Evolutionary conservation across 257 asterid species (phyloP).

Genomic region (Gentiana macrophylla): DNA sequence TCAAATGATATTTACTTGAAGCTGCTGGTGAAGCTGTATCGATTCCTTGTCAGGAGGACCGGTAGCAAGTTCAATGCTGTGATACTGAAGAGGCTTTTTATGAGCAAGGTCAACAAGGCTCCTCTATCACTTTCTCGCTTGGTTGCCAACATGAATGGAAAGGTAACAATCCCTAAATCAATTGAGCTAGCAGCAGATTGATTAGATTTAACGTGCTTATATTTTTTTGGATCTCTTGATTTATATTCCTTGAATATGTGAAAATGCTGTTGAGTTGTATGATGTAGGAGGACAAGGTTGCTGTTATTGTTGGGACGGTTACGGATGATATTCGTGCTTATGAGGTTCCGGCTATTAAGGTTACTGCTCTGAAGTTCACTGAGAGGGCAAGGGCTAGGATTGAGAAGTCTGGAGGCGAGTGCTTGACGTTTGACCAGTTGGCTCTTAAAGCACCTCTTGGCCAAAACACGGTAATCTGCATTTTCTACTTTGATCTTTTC

Average conservation of each 20-base stretch:
- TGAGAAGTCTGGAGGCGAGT: conserved; percentile 97
- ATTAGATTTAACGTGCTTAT: too few species aligned
- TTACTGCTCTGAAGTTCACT: conserved; percentile 74
- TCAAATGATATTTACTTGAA: conserved; percentile 62
- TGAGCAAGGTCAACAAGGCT: conserved; percentile 86
- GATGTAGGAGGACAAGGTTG: conserved; percentile 66
- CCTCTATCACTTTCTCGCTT: conserved; percentile 82
- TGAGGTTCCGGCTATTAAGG: conserved; percentile 66
- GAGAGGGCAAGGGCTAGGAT: conserved; percentile 89
- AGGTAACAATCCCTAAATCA: conserved; percentile 27
- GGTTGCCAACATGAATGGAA: conserved; percentile 46
- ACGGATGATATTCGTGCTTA: conserved; percentile 65
- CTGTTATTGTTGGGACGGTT: conserved; percentile 69
- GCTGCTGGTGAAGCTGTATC: conserved; percentile 77
- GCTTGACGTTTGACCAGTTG: conserved; percentile 85
- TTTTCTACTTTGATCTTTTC: too few species aligned
- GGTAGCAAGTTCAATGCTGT: conserved; percentile 82
- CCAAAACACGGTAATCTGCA: conserved; percentile 61
- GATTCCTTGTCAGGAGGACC: conserved; percentile 84
- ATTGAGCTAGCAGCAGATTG: background rate
- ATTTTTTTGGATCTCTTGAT: too few species aligned
- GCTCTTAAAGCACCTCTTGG: conserved; percentile 96
- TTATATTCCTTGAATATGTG: too few species aligned
- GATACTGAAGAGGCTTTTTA: conserved; percentile 70
- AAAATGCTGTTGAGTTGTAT: background rate